These are phyloP conservation scores for Priceomyces carsonii DNA, from an alignment of 805 yeast genomes.

Conservation along the genomic window DNA sequence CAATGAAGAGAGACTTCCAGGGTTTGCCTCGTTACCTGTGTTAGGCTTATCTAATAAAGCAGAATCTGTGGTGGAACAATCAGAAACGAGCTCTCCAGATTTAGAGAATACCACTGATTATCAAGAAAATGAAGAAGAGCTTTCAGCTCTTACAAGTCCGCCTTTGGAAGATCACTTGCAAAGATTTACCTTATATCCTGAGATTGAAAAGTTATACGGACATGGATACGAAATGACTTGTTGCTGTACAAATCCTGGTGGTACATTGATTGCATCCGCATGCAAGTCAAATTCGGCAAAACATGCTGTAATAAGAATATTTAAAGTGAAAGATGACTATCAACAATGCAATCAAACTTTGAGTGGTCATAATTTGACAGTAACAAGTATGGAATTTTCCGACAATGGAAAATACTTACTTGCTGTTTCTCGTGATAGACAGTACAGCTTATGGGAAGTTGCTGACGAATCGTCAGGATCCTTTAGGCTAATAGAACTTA, in stretches of 20 bases:
- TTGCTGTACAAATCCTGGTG: constrained; percentile 68
- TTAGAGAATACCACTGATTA: constrained; percentile 20
- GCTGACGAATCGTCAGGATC: constrained; percentile 24
- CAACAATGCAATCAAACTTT: constrained; percentile 48
- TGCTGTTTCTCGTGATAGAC: constrained; percentile 88
- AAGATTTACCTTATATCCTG: constrained; percentile 93
- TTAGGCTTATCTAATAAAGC: constrained; percentile 93
- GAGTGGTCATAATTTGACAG: constrained; percentile 77
- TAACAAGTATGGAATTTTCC: constrained; percentile 80
- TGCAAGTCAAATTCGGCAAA: constrained; percentile 81
- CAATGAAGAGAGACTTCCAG: constrained; percentile 51
- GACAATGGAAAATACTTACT: constrained; percentile 62
- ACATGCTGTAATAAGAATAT: constrained; percentile 85
- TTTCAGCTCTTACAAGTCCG: constrained; percentile 51
- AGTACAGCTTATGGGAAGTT: constrained; percentile 72
- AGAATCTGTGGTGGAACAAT: constrained; percentile 46
- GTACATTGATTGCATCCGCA: constrained; percentile 76
- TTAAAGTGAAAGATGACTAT: constrained; percentile 58
- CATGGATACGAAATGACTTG: constrained; percentile 94
- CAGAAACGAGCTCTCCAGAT: constrained; percentile 37
- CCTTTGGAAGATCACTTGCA: constrained; percentile 92
- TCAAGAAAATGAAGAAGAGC: constrained; percentile 42
- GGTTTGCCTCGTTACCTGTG: constrained; percentile 88
- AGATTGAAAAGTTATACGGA: constrained; percentile 90
- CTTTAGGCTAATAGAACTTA: constrained; percentile 42